Base-by-base conservation (phyloP, 2,329 filamentous ascomycete genomes). In the Fusarium acutatum region DNA sequence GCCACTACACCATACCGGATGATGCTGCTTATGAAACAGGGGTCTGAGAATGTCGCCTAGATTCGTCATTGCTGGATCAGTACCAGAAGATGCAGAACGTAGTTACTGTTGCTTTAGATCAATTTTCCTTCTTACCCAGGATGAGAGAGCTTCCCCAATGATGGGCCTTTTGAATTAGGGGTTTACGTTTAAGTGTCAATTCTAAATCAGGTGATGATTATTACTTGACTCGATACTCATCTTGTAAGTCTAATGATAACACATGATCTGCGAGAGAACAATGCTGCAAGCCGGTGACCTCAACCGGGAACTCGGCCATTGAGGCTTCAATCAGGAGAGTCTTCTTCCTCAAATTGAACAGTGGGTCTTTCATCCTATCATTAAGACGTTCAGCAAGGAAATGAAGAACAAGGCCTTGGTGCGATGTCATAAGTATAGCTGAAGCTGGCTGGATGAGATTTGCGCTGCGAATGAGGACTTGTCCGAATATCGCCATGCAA, bases 1-100 rank as follows among this genome's bases (percentile, higher is more conserved):
- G 78, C 78, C 77, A 79, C 77, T 79, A 79, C 78, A 79, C 77
- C 78, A 79, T 79, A 79, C 78, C 77, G 77, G 77, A 79, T 65
- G 11, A 41, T 6, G 26, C 20, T 40, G 50, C 50, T 40, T 28
- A 18, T 54, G 8, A 18, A 28, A 9, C 50, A 54, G 50, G 34
- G 32, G 11, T n/a, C 7, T 5, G n/a, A 28, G 32, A 54, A 40
- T 2, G 24, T 6, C 11, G 2, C 0, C 20, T 40, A 54, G 20
- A 28, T n/a, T 1, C 34, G 11, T 18, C 28, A 9, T 15, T 18
- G 22, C 30, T 10, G 4, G 5, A 50, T 17, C 10, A 11, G 14
- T 13, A 30, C 34, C 15, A 17, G 49, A 13, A 38, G 32, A 22
- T 26, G 32, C 22, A 49, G 46, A 32, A 8, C 22, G 10, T 4